A percentile compares a stretch with the other conserved stretches of the same genome.
Conservation (phyloP, 148 eudicot genomes). For the Silene latifolia region DNA sequence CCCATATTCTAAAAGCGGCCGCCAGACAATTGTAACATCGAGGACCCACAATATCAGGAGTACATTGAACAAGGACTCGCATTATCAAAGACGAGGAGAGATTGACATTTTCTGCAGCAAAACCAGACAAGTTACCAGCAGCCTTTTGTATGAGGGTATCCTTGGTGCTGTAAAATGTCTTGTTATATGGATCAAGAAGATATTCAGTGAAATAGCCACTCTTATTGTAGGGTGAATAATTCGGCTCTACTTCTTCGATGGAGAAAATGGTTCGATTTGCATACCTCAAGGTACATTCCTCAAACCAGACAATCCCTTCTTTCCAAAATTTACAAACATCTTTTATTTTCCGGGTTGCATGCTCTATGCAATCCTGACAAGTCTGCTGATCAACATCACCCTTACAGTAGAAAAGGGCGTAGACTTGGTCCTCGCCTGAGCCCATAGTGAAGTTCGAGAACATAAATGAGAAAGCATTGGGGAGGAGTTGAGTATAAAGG, state of each 20-base stretch:
- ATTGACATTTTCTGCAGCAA: neutral
- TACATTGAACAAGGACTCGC: conserved; percentile 25
- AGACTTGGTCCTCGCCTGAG: conserved; percentile 6
- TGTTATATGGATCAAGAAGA: conserved; percentile 1
- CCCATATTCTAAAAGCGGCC: neutral
- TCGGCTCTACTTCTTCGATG: neutral
- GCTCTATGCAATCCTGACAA: conserved; percentile 22
- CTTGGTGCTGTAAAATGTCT: neutral
- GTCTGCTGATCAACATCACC: conserved; percentile 12
- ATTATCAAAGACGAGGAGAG: neutral
- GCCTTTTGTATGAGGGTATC: neutral
- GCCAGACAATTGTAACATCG: conserved; percentile 23
- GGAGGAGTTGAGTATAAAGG: conserved; percentile 6
- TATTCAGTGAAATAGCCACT: neutral
- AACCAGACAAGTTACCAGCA: neutral
- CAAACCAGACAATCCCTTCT: conserved; percentile 23
- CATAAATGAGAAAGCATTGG: neutral
- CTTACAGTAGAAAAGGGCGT: conserved; percentile 30
- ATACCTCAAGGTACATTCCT: conserved; percentile 27
- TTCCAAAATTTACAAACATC: neutral
- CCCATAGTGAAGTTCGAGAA: conserved; percentile 9
- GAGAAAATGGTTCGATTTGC: conserved; percentile 17
- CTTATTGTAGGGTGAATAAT: neutral
- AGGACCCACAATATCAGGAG: conserved; percentile 19
- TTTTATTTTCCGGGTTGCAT: neutral